These are phyloP conservation scores for Lachnellula occidentalis DNA, from an alignment of 2,329 filamentous ascomycete genomes.

Conservation along the genomic window DNA sequence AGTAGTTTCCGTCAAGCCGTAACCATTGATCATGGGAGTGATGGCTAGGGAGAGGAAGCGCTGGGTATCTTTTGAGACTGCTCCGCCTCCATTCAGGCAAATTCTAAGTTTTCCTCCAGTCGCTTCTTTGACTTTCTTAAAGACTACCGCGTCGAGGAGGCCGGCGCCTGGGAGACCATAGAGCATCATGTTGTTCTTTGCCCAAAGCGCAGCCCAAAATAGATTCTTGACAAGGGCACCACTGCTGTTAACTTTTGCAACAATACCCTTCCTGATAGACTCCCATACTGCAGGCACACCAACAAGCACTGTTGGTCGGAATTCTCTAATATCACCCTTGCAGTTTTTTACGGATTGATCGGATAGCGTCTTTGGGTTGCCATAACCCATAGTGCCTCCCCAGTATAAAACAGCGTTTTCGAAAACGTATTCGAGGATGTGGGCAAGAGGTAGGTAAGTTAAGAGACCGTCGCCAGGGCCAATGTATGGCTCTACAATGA, in stretches of 20 bases:
- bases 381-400: conserved; percentile 88
- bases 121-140: conserved; percentile 81
- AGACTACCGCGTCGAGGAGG: conserved; percentile 74
- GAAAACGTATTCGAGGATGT: conserved; percentile 92
- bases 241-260: conserved; percentile 66
- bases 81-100: conserved; percentile 84
- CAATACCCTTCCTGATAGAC: conserved; percentile 88
- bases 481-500: conserved; percentile 70
- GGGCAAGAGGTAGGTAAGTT: conserved; percentile 88
- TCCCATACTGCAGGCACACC: conserved; percentile 96
- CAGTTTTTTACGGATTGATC: conserved; percentile 82
- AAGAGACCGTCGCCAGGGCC: conserved; percentile 72
- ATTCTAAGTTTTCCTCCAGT: conserved; percentile 84
- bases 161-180: conserved; percentile 57
- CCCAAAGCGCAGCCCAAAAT: conserved; percentile 62
- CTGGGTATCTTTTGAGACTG: conserved; percentile 74
- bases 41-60: conserved; percentile 85
- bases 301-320: conserved; percentile 79
- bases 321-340: conserved; percentile 85
- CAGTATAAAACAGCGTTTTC: conserved; percentile 84
- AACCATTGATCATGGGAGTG: conserved; percentile 86
- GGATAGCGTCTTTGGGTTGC: conserved; percentile 78
- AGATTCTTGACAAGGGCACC: conserved; percentile 62
- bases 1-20: conserved; percentile 87
- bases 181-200: conserved; percentile 50